Conservation (phyloP, 2,329 filamentous ascomycete species). For the Aspergillus pseudoterreus region DNA sequence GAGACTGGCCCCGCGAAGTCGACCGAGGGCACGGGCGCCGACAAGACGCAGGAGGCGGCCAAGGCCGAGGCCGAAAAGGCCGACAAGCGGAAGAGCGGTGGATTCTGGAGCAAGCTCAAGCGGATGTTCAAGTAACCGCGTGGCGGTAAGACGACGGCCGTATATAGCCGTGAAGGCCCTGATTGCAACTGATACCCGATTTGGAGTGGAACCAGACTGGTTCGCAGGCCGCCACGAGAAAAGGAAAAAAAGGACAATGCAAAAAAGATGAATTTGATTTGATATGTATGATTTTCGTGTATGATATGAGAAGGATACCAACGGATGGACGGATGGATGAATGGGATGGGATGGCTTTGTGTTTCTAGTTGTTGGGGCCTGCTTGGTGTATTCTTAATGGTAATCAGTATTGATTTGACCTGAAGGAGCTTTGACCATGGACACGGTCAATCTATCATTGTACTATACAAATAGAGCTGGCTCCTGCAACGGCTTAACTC, state of each 20-base stretch:
- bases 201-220: constrained; percentile 2
- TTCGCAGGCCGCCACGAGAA: background rate
- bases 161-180: background rate
- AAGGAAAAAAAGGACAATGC: background rate
- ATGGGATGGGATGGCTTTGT: constrained; percentile 1
- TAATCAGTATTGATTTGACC: no score
- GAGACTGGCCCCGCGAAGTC: constrained; percentile 6
- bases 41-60: constrained; percentile 6
- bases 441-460: no score
- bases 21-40: constrained; percentile 10
- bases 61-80: constrained; percentile 13
- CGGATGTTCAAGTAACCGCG: constrained; percentile 23
- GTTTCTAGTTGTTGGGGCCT: constrained; percentile 1
- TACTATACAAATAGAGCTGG: no score
- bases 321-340: background rate
- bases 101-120: constrained; percentile 26
- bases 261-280: constrained; percentile 2
- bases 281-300: constrained; percentile 5
- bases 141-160: background rate
- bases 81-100: constrained; percentile 26
- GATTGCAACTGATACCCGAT: constrained; percentile 9
- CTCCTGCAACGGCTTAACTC: no score
- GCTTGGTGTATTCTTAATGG: background rate
- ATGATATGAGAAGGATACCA: constrained; percentile 9
- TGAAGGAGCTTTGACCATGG: no score